A percentile compares a stretch with the other conserved stretches of the same genome.
Evolutionary conservation across 2,329 filamentous ascomycete genomes (phyloP).

Genomic region (Leptodontidium sp.): DNA sequence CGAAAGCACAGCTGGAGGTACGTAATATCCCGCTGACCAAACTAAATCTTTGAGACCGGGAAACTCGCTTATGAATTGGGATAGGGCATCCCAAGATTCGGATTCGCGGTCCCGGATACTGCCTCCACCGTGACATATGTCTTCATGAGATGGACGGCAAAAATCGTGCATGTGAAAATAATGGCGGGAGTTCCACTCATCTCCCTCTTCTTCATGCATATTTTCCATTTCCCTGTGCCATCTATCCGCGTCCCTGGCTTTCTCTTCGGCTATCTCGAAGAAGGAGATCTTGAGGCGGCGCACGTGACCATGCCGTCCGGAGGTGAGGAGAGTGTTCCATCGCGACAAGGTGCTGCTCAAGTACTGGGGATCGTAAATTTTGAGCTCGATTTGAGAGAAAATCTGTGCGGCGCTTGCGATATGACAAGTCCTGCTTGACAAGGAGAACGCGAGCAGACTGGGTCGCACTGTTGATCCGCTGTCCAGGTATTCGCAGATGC

Average conservation of each 20-base stretch:
- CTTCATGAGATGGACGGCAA: constrained; percentile 3
- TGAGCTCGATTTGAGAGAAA: constrained; percentile 14
- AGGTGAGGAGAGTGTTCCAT: neutral
- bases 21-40: neutral
- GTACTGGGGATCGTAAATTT: constrained; percentile 5
- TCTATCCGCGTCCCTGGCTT: too few relatives aligned
- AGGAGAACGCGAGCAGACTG: neutral
- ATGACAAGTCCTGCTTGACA: constrained; percentile 1
- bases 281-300: constrained; percentile 7
- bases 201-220: neutral
- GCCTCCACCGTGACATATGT: neutral
- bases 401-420: neutral
- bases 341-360: neutral
- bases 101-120: neutral
- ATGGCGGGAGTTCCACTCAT: constrained; percentile 5
- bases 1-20: neutral
- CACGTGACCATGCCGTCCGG: constrained; percentile 4
- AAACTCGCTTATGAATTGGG: neutral
- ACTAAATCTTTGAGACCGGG: constrained; percentile 2
- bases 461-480: neutral
- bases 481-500: constrained; percentile 10
- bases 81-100: neutral
- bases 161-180: constrained; percentile 11
- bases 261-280: neutral
- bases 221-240: neutral